A percentile compares a stretch with the other conserved stretches of the same genome.
These are phyloP conservation scores for Ammopiptanthus mongolicus DNA, from an alignment of 306 rosid species.

Conservation along the genomic window DNA sequence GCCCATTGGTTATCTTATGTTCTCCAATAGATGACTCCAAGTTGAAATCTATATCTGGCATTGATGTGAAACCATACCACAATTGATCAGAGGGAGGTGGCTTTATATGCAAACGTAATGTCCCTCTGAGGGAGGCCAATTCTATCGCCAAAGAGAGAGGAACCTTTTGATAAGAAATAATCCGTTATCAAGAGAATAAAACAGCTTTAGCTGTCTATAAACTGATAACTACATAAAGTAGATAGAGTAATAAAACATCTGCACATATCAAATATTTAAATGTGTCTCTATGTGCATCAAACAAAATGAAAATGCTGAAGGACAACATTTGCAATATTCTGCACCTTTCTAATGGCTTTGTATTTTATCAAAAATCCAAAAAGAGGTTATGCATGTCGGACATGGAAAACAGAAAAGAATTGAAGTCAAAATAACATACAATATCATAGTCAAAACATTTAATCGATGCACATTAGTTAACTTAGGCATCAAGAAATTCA, in stretches of 20 bases:
- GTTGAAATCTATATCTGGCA: constrained; percentile 81
- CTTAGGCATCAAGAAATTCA: neutral
- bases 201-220: neutral
- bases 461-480: neutral
- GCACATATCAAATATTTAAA: neutral
- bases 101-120: constrained; percentile 83
- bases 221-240: neutral
- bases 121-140: constrained; percentile 73
- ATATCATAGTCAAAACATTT: neutral
- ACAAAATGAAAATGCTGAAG: neutral
- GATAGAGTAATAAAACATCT: constrained; percentile 1
- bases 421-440: neutral
- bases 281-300: neutral
- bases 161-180: constrained; percentile 54
- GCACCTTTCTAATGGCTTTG: neutral
- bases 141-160: constrained; percentile 78
- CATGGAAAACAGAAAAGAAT: neutral
- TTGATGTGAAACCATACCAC: constrained; percentile 88
- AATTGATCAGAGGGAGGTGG: constrained; percentile 97
- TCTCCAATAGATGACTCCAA: constrained; percentile 86
- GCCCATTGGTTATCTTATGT: constrained; percentile 67
- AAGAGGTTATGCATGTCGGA: neutral
- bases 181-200: constrained; percentile 21
- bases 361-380: neutral
- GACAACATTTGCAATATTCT: neutral